These are phyloP conservation scores for Eragrostis nindensis DNA, from an alignment of 176 grass and related monocot genomes.

Conservation along the genomic window DNA sequence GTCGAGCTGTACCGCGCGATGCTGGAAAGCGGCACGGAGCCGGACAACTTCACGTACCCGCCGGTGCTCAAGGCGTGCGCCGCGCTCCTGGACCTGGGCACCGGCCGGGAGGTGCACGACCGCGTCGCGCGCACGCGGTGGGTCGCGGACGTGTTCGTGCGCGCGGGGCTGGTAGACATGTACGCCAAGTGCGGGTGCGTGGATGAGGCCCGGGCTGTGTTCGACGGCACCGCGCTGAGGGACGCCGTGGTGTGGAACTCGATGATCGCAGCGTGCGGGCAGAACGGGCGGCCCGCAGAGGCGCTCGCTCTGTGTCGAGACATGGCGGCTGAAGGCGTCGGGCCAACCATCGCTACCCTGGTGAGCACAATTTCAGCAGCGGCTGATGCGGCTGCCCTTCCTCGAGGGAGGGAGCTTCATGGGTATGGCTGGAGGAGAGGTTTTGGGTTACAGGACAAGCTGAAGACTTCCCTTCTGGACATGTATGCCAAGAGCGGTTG, in stretches of 20 bases:
- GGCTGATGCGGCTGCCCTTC: slow-evolving; percentile 56
- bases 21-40: slow-evolving; percentile 40
- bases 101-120: slow-evolving; percentile 54
- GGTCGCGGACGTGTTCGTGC: slow-evolving; percentile 59
- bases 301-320: slow-evolving; percentile 55
- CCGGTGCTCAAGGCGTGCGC: slow-evolving; percentile 75
- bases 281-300: slow-evolving; percentile 61
- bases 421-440: slow-evolving; percentile 64
- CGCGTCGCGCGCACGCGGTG: slow-evolving; percentile 35
- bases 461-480: slow-evolving; percentile 75
- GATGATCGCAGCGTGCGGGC: slow-evolving; percentile 69
- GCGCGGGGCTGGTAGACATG: slow-evolving; percentile 62
- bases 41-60: slow-evolving; percentile 73
- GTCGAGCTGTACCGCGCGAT: slow-evolving; percentile 58
- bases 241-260: slow-evolving; percentile 74
- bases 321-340: slow-evolving; percentile 52
- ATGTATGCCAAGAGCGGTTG: slow-evolving; percentile 83
- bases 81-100: slow-evolving; percentile 43
- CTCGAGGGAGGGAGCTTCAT: slow-evolving; percentile 81
- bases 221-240: slow-evolving; percentile 43
- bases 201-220: slow-evolving; percentile 52
- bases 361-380: slow-evolving; percentile 65
- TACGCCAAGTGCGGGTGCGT: slow-evolving; percentile 73
- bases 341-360: slow-evolving; percentile 57
- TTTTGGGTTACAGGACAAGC: slow-evolving; percentile 58